A percentile compares a stretch with the other conserved stretches of the same genome.
phyloP scores from a whole-genome alignment of 495 filamentous ascomycete genomes.

The Tuber microsphaerosporum region DNA sequence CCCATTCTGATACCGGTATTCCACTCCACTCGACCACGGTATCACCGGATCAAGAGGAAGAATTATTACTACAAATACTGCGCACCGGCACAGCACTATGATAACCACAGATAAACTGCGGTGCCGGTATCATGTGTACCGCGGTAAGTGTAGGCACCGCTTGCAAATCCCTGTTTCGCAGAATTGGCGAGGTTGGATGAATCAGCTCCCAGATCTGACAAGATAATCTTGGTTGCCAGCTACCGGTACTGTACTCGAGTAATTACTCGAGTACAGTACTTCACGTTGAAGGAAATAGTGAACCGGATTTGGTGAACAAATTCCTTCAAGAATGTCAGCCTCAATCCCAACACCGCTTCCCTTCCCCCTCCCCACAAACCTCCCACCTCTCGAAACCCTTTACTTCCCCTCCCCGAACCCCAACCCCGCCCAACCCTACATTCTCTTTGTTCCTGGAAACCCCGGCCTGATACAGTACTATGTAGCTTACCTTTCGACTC shows the following conservation, averaged over 20 bases:
- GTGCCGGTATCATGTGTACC: too few species aligned
- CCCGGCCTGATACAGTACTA: slow-evolving; percentile 83
- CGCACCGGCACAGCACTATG: too few species aligned
- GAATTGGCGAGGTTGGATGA: background rate
- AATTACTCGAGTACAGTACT: too few species aligned
- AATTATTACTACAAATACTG: too few species aligned
- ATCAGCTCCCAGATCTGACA: background rate
- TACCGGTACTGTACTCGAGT: too few species aligned
- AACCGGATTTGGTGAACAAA: too few species aligned
- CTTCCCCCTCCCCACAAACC: slow-evolving; percentile 57
- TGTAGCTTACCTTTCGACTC: slow-evolving; percentile 56
- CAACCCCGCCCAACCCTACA: slow-evolving; percentile 51
- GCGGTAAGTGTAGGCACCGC: too few species aligned
- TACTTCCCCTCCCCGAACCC: slow-evolving; percentile 61
- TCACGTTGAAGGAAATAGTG: too few species aligned
- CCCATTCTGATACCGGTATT: background rate
- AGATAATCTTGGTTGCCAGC: too few species aligned
- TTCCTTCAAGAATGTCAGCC: slow-evolving; percentile 3
- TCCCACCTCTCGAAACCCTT: slow-evolving; percentile 63
- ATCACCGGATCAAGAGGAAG: too few species aligned
- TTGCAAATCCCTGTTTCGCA: background rate
- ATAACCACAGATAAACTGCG: too few species aligned
- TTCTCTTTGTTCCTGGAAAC: slow-evolving; percentile 77
- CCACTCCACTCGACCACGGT: background rate
- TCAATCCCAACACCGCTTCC: slow-evolving; percentile 48